Conservation (phyloP, 345 rosid genomes). For the Durio zibethinus region DNA sequence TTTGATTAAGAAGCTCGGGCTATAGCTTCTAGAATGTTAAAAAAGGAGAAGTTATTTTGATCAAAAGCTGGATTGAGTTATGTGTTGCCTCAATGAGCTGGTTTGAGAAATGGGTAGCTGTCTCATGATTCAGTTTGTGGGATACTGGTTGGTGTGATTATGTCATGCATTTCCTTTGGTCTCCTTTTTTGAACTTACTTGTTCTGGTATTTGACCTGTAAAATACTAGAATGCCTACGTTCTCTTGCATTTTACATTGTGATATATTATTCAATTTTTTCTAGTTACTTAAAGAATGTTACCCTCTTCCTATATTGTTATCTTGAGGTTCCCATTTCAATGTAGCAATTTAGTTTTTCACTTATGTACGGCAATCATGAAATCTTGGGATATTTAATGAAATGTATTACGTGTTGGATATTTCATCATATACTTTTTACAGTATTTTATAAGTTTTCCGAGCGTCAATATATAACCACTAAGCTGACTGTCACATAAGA, state of each 20-base stretch:
- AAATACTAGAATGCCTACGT: neutral
- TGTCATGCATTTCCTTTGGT: neutral
- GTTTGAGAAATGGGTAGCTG: neutral
- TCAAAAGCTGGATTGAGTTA: neutral
- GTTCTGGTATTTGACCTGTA: neutral
- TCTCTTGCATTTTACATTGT: neutral
- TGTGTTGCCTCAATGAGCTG: neutral
- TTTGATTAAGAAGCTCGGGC: neutral
- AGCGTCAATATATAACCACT: neutral
- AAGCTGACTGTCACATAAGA: neutral
- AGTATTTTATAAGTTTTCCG: neutral
- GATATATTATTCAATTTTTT: neutral
- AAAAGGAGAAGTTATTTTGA: neutral
- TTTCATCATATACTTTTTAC: neutral
- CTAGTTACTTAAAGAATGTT: neutral
- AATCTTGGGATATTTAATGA: neutral
- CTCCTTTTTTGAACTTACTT: neutral
- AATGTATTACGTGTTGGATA: neutral
- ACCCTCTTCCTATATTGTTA: neutral
- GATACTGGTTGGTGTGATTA: neutral
- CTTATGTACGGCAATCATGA: neutral
- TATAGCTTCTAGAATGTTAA: neutral
- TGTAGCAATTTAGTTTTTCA: neutral
- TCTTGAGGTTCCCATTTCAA: neutral
- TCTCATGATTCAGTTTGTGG: neutral